A percentile compares a stretch with the other conserved stretches of the same genome.
phyloP scores from a whole-genome alignment of 345 rosid species.

The Eucalyptus erythrocorys region DNA sequence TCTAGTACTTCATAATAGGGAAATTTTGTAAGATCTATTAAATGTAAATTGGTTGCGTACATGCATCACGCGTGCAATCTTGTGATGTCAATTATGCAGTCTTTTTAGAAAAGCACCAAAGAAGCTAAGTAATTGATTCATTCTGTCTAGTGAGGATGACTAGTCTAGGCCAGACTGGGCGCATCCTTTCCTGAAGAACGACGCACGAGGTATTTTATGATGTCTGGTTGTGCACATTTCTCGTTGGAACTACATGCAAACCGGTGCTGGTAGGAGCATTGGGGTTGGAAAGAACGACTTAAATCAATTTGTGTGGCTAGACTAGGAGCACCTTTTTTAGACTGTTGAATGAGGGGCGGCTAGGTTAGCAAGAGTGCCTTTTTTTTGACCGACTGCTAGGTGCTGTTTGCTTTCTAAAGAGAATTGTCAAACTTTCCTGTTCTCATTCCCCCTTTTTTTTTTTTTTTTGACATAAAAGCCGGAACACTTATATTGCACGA shows the following conservation, averaged over 20 bases:
- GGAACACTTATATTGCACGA: too few species aligned
- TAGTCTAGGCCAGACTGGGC: background rate
- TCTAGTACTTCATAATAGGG: background rate
- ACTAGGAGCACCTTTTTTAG: too few species aligned
- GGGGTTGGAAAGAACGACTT: too few species aligned
- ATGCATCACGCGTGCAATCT: background rate
- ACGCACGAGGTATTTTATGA: background rate
- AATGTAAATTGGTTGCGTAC: background rate
- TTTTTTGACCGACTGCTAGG: background rate
- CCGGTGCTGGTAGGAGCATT: background rate
- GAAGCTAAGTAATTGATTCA: background rate
- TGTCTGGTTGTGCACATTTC: background rate
- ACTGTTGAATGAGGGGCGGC: too few species aligned
- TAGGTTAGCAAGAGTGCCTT: too few species aligned
- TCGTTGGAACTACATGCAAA: background rate
- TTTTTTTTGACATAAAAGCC: too few species aligned
- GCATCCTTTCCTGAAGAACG: background rate
- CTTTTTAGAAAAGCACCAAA: background rate
- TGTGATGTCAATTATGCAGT: background rate
- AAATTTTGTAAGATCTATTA: background rate
- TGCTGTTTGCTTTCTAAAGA: background rate
- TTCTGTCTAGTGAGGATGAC: too few species aligned
- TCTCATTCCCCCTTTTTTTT: too few species aligned
- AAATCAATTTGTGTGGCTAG: too few species aligned
- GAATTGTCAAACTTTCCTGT: background rate